These are phyloP conservation scores for Agaricus sinodeliciosus DNA, from an alignment of 768 basidiomycete species.

Conservation along the genomic window DNA sequence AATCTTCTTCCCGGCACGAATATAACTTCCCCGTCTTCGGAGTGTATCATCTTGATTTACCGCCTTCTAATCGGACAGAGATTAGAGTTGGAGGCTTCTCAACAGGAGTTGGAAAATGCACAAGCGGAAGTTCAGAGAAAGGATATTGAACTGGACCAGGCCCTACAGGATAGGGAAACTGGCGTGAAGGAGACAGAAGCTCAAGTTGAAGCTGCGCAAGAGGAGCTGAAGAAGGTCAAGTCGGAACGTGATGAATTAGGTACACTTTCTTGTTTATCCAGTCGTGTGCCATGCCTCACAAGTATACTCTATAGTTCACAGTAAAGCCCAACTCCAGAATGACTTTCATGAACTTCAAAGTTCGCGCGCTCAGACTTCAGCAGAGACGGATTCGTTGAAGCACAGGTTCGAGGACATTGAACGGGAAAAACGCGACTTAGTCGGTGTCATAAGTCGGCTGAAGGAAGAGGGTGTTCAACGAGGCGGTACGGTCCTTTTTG, in stretches of 20 bases:
- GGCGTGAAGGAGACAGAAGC: slow-evolving; percentile 50
- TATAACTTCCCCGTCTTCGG: slow-evolving; percentile 48
- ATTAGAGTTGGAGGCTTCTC: slow-evolving; percentile 44
- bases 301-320: background rate
- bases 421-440: slow-evolving; percentile 85
- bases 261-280: slow-evolving; percentile 25
- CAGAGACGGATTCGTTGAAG: slow-evolving; percentile 55
- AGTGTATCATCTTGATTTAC: slow-evolving; percentile 58
- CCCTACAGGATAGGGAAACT: slow-evolving; percentile 70
- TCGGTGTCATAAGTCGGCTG: slow-evolving; percentile 75
- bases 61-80: slow-evolving; percentile 52
- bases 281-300: background rate
- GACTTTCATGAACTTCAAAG: slow-evolving; percentile 3
- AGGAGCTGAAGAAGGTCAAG: slow-evolving; percentile 50
- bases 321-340: slow-evolving; percentile 2
- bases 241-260: slow-evolving; percentile 63
- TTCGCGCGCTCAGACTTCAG: slow-evolving; percentile 52
- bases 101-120: slow-evolving; percentile 63
- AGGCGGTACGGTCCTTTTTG: slow-evolving; percentile 50
- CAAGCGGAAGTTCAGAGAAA: slow-evolving; percentile 63
- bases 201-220: slow-evolving; percentile 42
- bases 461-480: slow-evolving; percentile 70
- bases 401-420: slow-evolving; percentile 69
- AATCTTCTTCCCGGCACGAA: slow-evolving; percentile 56
- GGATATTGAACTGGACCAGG: slow-evolving; percentile 81